Evolutionary conservation across 257 asterid genomes (phyloP).

Genomic region (Solanum paucissectum): DNA sequence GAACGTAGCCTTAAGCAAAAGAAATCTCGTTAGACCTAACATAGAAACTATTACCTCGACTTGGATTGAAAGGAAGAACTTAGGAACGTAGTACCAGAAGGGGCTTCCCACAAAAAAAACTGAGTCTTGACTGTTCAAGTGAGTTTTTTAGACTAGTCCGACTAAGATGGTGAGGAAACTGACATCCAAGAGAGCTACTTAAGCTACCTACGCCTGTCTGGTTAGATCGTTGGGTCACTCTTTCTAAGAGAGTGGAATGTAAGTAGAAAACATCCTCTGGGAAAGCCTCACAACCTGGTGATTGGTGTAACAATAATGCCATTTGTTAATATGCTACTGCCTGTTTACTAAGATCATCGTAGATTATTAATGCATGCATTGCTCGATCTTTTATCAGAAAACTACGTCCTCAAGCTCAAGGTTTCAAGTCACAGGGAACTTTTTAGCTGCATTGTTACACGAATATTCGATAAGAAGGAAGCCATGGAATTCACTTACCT

Average conservation of each 20-base stretch:
- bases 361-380: neutral
- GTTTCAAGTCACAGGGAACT: neutral
- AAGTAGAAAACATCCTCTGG: neutral
- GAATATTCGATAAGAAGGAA: neutral
- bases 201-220: neutral
- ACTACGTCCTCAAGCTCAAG: neutral
- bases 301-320: neutral
- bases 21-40: neutral
- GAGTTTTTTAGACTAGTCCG: neutral
- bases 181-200: neutral
- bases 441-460: neutral
- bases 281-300: neutral
- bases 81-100: neutral
- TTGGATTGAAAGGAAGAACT: neutral
- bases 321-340: neutral
- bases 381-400: neutral
- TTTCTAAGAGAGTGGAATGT: neutral
- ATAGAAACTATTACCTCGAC: neutral
- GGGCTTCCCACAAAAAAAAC: neutral
- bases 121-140: neutral
- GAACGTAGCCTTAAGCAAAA: neutral
- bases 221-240: neutral
- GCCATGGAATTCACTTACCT: neutral
- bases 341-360: neutral
- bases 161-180: neutral